A percentile compares a stretch with the other conserved stretches of the same genome.
These are phyloP conservation scores for Fusarium xylarioides DNA, from an alignment of 2,329 filamentous ascomycete genomes.

Conservation along the genomic window DNA sequence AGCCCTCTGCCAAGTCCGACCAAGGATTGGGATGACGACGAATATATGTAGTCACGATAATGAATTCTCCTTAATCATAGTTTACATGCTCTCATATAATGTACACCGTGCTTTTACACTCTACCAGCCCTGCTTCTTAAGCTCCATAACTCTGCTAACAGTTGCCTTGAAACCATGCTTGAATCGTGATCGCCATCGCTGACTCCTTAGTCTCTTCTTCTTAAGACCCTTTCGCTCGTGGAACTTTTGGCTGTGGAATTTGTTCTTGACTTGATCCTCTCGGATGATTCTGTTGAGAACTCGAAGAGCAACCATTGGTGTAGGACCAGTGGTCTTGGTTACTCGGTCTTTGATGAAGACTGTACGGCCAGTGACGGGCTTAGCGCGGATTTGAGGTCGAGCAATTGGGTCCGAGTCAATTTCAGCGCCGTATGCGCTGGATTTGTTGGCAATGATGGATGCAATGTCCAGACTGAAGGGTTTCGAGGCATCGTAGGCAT, in stretches of 20 bases:
- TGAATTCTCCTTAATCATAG: slow-evolving; percentile 23
- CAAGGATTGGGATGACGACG: slow-evolving; percentile 46
- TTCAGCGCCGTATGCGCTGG: slow-evolving; percentile 32
- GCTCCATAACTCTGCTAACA: slow-evolving; percentile 70
- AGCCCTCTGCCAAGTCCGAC: slow-evolving; percentile 71
- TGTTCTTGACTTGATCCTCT: slow-evolving; percentile 66
- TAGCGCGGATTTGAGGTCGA: slow-evolving; percentile 44
- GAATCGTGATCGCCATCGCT: slow-evolving; percentile 76
- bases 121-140: slow-evolving; percentile 84
- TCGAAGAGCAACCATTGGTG: slow-evolving; percentile 56
- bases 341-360: slow-evolving; percentile 49
- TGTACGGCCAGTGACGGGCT: slow-evolving; percentile 50
- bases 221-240: slow-evolving; percentile 81
- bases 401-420: slow-evolving; percentile 37
- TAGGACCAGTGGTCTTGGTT: slow-evolving; percentile 46
- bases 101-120: slow-evolving; percentile 36
- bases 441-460: slow-evolving; percentile 48
- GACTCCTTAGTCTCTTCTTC: slow-evolving; percentile 76
- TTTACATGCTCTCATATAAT: slow-evolving; percentile 41
- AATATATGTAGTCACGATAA: slow-evolving; percentile 38
- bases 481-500: slow-evolving; percentile 43
- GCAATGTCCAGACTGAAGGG: slow-evolving; percentile 47
- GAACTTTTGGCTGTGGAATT: slow-evolving; percentile 69
- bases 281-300: slow-evolving; percentile 51
- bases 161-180: slow-evolving; percentile 73